Conservation (phyloP, 1,284 basidiomycete species). For the Trichosporon sp. region DNA sequence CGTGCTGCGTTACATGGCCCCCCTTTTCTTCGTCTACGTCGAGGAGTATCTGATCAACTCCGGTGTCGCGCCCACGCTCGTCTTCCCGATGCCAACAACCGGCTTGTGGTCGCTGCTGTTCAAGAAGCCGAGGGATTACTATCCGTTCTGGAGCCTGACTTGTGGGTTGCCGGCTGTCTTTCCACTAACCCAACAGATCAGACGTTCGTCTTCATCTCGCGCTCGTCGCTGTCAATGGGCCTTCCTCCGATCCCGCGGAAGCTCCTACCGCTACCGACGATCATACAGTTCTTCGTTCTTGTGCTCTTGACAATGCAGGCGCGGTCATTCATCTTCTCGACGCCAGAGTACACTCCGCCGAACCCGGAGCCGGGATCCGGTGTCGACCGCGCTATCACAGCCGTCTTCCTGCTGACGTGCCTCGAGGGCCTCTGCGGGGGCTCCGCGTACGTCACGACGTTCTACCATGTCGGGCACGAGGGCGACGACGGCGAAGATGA, state of each 20-base stretch:
- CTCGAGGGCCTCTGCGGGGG: constrained; percentile 85
- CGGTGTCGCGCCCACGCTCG: constrained; percentile 81
- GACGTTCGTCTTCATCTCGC: constrained; percentile 90
- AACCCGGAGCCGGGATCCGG: constrained; percentile 14
- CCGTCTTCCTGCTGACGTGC: constrained; percentile 72
- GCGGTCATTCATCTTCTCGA: constrained; percentile 39
- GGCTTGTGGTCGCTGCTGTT: constrained; percentile 70
- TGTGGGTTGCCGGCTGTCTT: constrained; percentile 21
- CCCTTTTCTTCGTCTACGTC: constrained; percentile 54
- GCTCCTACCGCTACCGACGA: constrained; percentile 57
- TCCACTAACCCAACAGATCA: constrained; percentile 55
- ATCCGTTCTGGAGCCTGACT: constrained; percentile 69
- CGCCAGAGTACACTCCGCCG: constrained; percentile 34
- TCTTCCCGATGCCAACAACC: constrained; percentile 77
- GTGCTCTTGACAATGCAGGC: constrained; percentile 56
- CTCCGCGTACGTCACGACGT: constrained; percentile 87
- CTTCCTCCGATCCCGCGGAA: constrained; percentile 72
- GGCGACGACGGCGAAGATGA: constrained; percentile 51
- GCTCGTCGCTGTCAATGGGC: constrained; percentile 83
- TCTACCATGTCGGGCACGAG: constrained; percentile 77
- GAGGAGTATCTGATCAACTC: constrained; percentile 93
- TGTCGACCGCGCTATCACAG: constrained; percentile 56
- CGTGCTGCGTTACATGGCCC: constrained; percentile 61
- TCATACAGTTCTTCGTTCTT: constrained; percentile 58
- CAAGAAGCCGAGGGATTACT: constrained; percentile 83